Conservation (phyloP, 371 early-diverging fungal genomes). For the Haplosporangium sp. region DNA sequence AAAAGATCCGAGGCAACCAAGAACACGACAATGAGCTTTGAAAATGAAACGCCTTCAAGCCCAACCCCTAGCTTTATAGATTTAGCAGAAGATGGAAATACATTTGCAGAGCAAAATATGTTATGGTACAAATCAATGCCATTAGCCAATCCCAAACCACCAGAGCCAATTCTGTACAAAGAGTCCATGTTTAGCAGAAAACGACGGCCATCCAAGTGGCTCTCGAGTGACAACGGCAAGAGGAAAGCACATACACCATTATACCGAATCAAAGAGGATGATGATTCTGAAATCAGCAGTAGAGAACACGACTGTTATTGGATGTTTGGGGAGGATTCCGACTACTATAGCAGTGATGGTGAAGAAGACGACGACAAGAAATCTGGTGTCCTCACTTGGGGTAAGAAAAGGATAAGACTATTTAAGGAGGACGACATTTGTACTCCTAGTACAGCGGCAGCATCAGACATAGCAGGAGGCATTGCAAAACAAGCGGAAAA, state of each 20-base stretch:
- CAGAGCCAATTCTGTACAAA: neutral
- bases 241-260: neutral
- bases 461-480: no score
- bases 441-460: no score
- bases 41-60: neutral
- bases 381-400: neutral
- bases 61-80: neutral
- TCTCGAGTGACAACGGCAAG: neutral
- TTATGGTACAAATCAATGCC: neutral
- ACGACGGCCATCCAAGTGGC: neutral
- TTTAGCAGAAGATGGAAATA: no score
- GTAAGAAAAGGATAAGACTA: neutral
- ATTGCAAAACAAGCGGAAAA: no score
- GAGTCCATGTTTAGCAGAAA: neutral
- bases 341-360: neutral
- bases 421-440: neutral
- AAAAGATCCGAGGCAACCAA: no score
- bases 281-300: neutral
- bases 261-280: neutral
- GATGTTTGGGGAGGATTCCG: neutral
- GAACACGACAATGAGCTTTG: neutral
- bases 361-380: neutral
- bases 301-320: neutral
- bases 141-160: neutral
- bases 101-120: neutral